These are phyloP conservation scores for Coleophoma eucalyptorum DNA, from an alignment of 2,329 filamentous ascomycete genomes.

Conservation along the genomic window DNA sequence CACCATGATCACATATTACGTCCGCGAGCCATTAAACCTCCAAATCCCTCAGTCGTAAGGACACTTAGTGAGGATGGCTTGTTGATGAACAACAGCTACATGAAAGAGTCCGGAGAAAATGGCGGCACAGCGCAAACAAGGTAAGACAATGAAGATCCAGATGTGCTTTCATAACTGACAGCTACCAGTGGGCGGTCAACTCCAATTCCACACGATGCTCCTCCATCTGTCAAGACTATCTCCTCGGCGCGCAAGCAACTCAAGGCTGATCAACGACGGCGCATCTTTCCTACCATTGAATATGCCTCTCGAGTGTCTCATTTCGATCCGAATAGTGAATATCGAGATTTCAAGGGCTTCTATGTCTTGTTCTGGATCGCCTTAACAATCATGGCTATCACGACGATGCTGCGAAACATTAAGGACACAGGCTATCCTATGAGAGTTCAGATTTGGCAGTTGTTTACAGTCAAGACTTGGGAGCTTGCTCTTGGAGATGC, in stretches of 20 bases:
- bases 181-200: slow-evolving; percentile 70
- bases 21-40: slow-evolving; percentile 20
- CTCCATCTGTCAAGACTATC: slow-evolving; percentile 84
- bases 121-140: slow-evolving; percentile 23
- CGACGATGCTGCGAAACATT: slow-evolving; percentile 86
- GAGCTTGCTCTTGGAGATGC: slow-evolving; percentile 81
- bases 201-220: slow-evolving; percentile 82
- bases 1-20: slow-evolving; percentile 26
- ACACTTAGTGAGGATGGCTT: slow-evolving; percentile 19
- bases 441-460: slow-evolving; percentile 79
- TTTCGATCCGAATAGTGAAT: slow-evolving; percentile 89
- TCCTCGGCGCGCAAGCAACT: slow-evolving; percentile 81
- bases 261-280: slow-evolving; percentile 74
- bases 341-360: slow-evolving; percentile 94
- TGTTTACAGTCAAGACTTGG: slow-evolving; percentile 86
- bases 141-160: slow-evolving; percentile 5
- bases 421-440: slow-evolving; percentile 90
- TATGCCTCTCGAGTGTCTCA: slow-evolving; percentile 90
- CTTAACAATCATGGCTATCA: slow-evolving; percentile 93
- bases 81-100: slow-evolving; percentile 5
- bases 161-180: too few relatives aligned
- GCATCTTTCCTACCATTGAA: slow-evolving; percentile 89
- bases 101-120: slow-evolving; percentile 11
- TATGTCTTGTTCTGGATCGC: slow-evolving; percentile 99
- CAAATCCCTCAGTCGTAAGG: slow-evolving; percentile 20